Evolutionary conservation across 768 basidiomycete genomes (phyloP).

Genomic region (Suillus subluteus): DNA sequence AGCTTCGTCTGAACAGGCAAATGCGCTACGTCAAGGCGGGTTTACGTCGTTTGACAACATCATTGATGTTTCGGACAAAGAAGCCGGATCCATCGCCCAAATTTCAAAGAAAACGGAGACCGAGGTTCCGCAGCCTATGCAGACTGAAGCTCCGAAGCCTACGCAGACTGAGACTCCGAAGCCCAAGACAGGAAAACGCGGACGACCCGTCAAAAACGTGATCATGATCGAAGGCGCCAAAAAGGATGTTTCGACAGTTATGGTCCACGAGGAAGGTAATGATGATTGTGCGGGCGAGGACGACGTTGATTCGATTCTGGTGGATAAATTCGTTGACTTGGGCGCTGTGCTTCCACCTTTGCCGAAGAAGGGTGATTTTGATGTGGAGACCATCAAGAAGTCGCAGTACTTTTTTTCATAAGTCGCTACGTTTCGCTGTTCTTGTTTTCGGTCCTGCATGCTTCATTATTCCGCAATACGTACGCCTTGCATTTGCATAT

Average conservation of each 20-base stretch:
- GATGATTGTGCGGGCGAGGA: conserved; percentile 20
- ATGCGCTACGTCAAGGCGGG: conserved; percentile 20
- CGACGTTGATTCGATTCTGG: conserved; percentile 28
- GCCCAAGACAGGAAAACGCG: conserved; percentile 34
- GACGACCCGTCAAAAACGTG: conserved; percentile 4
- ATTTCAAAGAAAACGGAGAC: conserved; percentile 16
- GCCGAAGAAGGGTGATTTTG: conserved; percentile 84
- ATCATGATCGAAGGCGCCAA: conserved; percentile 13
- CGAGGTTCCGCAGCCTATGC: conserved; percentile 21
- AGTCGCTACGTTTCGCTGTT: neutral
- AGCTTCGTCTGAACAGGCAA: conserved; percentile 45
- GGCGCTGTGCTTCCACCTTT: conserved; percentile 77
- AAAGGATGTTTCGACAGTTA: conserved; percentile 22
- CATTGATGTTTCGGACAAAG: conserved; percentile 43
- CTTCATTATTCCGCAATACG: neutral
- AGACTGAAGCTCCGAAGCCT: conserved; percentile 21
- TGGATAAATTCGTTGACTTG: conserved; percentile 73
- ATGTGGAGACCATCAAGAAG: conserved; percentile 78
- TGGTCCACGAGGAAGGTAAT: conserved; percentile 25
- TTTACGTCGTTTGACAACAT: conserved; percentile 35
- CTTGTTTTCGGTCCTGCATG: conserved; percentile 1
- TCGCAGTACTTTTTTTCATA: conserved; percentile 96
- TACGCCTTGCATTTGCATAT: conserved; percentile 4
- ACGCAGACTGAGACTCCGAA: conserved; percentile 18
- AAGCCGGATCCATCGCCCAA: conserved; percentile 33